Conservation (phyloP, 441 rosid genomes). For the Melastoma candidum region DNA sequence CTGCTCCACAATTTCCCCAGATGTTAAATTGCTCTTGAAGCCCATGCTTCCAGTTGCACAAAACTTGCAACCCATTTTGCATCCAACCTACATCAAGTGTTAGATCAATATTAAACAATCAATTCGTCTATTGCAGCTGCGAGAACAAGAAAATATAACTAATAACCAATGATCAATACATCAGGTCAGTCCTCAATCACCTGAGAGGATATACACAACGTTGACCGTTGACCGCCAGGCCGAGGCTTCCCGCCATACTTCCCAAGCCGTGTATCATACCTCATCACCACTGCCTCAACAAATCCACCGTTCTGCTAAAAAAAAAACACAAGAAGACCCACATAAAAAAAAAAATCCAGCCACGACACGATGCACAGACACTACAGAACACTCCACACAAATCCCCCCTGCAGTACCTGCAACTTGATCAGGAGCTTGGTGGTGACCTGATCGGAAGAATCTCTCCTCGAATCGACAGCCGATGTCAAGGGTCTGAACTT, state of each 20-base stretch:
- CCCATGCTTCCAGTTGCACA: conserved; percentile 99
- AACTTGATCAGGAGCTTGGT: conserved; percentile 69
- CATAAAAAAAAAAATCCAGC: too few species aligned
- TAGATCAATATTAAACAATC: neutral
- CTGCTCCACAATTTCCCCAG: conserved; percentile 94
- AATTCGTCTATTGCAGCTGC: neutral
- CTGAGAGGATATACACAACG: conserved; percentile 92
- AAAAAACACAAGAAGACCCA: conserved; percentile 11
- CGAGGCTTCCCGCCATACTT: conserved; percentile 80
- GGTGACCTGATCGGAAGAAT: conserved; percentile 77
- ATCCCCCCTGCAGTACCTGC: conserved; percentile 35
- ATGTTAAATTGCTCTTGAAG: conserved; percentile 67
- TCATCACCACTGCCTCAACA: conserved; percentile 95
- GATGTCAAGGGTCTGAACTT: conserved; percentile 80
- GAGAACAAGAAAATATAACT: neutral
- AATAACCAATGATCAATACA: neutral
- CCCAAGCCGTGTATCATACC: conserved; percentile 77
- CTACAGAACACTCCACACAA: neutral
- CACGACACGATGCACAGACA: neutral
- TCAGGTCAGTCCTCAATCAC: conserved; percentile 17
- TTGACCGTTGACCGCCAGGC: conserved; percentile 75
- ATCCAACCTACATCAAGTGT: conserved; percentile 58
- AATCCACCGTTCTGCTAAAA: conserved; percentile 15
- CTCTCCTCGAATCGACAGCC: conserved; percentile 46
- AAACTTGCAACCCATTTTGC: conserved; percentile 97